phyloP scores from a whole-genome alignment of 2,329 filamentous ascomycete species.

The Verticillium zaregamsianum region DNA sequence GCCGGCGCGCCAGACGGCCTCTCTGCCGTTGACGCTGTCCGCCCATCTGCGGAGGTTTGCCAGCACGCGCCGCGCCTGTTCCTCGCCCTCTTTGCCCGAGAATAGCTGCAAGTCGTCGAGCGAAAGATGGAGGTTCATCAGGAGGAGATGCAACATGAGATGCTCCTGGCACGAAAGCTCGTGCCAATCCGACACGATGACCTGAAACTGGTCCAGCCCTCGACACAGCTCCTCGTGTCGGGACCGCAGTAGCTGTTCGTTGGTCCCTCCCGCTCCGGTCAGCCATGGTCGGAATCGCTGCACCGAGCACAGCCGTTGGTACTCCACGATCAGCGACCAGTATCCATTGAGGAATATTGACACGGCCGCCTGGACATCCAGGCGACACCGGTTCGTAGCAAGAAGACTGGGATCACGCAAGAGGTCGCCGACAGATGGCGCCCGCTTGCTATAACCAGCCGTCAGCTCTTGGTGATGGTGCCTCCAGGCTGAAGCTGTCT shows the following conservation, averaged over 20 bases:
- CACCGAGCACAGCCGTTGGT: constrained; percentile 54
- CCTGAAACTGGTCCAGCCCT: constrained; percentile 45
- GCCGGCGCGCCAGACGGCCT: constrained; percentile 64
- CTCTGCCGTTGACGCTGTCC: constrained; percentile 48
- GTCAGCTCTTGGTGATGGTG: constrained; percentile 44
- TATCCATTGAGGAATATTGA: constrained; percentile 62
- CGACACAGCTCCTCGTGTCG: constrained; percentile 61
- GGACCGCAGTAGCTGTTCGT: constrained; percentile 44
- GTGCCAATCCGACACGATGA: constrained; percentile 36
- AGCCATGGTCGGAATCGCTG: constrained; percentile 43
- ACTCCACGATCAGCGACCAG: constrained; percentile 64
- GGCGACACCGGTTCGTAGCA: constrained; percentile 38
- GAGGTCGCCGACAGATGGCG: constrained; percentile 51
- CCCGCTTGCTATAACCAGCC: constrained; percentile 31
- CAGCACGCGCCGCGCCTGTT: constrained; percentile 58
- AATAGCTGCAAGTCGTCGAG: constrained; percentile 64
- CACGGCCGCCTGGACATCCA: constrained; percentile 54
- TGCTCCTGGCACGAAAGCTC: constrained; percentile 38
- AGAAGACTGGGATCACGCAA: constrained; percentile 53
- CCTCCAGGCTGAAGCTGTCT: constrained; percentile 62
- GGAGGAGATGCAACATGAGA: constrained; percentile 48
- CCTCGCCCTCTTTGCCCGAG: constrained; percentile 62
- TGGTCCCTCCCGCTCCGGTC: constrained; percentile 30
- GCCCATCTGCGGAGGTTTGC: constrained; percentile 57
- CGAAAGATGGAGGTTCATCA: constrained; percentile 61